Conservation (phyloP, 2,329 filamentous ascomycete genomes). For the Thermomyces lanuginosus region DNA sequence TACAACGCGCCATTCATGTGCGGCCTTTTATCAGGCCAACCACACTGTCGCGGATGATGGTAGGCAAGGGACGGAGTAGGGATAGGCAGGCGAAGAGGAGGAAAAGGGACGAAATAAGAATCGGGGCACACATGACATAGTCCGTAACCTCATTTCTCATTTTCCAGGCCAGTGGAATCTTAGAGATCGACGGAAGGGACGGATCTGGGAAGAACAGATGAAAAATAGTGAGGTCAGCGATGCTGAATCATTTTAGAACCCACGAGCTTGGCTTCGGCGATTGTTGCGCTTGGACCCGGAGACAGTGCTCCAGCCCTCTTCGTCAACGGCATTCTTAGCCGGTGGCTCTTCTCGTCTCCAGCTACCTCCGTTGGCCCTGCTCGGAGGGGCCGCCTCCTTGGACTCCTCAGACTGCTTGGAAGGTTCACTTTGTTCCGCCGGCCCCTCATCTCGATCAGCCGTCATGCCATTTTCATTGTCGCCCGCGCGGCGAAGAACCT, state of each 20-base stretch:
- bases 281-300: constrained; percentile 28
- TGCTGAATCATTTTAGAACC: no score
- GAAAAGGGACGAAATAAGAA: constrained; percentile 3
- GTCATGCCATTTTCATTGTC: constrained; percentile 33
- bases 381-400: constrained; percentile 33
- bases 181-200: constrained; percentile 1
- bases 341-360: constrained; percentile 23
- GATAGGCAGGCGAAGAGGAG: constrained; percentile 2
- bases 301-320: constrained; percentile 35
- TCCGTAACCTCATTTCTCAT: constrained; percentile 8
- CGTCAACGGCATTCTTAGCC: constrained; percentile 20
- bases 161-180: constrained; percentile 5
- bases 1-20: no score
- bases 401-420: constrained; percentile 34
- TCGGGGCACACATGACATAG: constrained; percentile 7
- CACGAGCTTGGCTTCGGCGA: constrained; percentile 26
- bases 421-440: constrained; percentile 26
- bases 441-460: constrained; percentile 36
- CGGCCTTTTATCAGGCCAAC: no score
- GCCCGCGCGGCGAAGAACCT: constrained; percentile 37
- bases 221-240: no score
- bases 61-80: no score
- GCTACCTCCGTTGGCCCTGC: constrained; percentile 23
- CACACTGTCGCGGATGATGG: no score
- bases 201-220: no score